phyloP scores from a whole-genome alignment of 306 rosid species.

The Corylus heterophylla region DNA sequence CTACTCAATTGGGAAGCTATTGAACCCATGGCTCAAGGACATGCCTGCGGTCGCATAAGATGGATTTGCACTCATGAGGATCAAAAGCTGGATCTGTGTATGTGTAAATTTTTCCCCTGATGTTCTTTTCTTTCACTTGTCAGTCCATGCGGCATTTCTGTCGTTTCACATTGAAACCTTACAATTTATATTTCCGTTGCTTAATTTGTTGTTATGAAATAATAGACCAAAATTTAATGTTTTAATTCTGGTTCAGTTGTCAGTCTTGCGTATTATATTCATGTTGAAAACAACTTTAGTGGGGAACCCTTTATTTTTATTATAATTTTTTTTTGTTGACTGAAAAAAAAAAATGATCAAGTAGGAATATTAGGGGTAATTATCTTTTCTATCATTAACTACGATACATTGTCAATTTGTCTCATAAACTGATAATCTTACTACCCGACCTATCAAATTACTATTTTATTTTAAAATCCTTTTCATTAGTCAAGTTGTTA shows the following conservation, averaged over 20 bases:
- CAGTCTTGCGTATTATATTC: neutral
- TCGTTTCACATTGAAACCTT: neutral
- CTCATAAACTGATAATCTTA: no score
- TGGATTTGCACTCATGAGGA: constrained; percentile 6
- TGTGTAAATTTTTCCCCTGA: no score
- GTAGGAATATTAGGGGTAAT: no score
- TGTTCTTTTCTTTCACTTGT: neutral
- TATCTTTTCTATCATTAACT: no score
- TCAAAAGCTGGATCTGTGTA: neutral
- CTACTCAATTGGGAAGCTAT: constrained; percentile 75
- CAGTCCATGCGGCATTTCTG: neutral
- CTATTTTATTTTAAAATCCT: no score
- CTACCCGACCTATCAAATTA: no score
- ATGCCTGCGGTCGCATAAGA: constrained; percentile 45
- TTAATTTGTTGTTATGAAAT: neutral
- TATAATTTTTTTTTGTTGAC: no score
- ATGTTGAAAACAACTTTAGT: neutral
- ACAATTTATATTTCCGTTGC: neutral
- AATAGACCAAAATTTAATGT: neutral
- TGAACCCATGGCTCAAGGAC: constrained; percentile 61
- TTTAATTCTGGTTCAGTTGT: neutral
- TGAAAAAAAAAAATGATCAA: no score
- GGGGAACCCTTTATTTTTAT: no score
- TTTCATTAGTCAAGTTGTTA: no score
- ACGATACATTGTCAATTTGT: no score